Evolutionary conservation across 192 early-diverging fungal genomes (phyloP), one percentile per base, ranked within the genome.

Genomic region (Coemansia interrupta): DNA sequence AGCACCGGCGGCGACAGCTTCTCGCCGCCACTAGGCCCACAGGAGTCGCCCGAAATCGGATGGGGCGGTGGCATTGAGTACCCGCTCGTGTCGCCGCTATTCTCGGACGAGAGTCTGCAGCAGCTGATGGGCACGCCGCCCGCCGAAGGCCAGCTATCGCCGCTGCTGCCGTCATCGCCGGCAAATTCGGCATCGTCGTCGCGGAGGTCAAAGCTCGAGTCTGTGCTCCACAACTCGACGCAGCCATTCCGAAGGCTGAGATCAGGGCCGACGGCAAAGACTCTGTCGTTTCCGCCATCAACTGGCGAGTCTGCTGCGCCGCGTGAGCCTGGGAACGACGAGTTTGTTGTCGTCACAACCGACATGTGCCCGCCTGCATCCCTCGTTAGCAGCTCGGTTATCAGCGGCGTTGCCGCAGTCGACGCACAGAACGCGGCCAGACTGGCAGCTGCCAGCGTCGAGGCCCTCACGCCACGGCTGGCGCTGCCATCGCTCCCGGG

Each of bases 271-370:
- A 54, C 48, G 14, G 60, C 32, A 58, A 68, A 68, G 41, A 68
- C 74, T 30, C 63, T 78, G 64, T 72, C 74, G 42, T 78, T 60
- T 23, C 74, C 74, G 45, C 74, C 73, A 19, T 66, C 66, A 3
- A 7, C 32, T 5, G 29, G 68, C 45, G 52, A 63, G 22, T 22
- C 61, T 17, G 38, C 64, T 11, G 44, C 9, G 5, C 10, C 66
- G 18, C 53, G 17, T 7, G 49, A 52, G 28, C 26, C 42, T n/a
- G 42, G 41, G 0, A 63, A 46, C 29, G 74, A 78, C 47, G 74
- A 78, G 53, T 78, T 78, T 62, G 68, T 78, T 2, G 68, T 78
- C 26, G 69, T 78, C 3, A 78, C 74, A 24, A 62, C 74, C n/a
- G 69, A 72, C 26, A 78, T 71, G 74, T 77, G 68, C 13, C 74